phyloP scores from a whole-genome alignment of 2,329 filamentous ascomycete genomes.

The Pyrenophora seminiperda region DNA sequence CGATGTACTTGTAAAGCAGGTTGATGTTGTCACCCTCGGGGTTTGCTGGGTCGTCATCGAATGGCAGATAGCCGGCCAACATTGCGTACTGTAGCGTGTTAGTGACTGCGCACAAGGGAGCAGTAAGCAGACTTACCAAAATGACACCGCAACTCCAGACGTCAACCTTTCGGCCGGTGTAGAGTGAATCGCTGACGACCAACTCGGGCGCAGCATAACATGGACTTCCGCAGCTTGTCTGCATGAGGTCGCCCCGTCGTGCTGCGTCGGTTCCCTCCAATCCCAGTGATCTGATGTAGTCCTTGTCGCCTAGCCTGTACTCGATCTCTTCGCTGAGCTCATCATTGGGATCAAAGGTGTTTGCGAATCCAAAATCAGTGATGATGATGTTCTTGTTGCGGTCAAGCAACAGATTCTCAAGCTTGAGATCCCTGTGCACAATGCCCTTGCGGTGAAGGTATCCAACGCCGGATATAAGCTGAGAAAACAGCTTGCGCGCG shows the following conservation, averaged over 20 bases:
- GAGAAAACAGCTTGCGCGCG: constrained; percentile 88
- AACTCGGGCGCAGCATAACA: constrained; percentile 97
- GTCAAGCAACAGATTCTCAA: constrained; percentile 93
- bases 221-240: constrained; percentile 96
- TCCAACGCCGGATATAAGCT: constrained; percentile 93
- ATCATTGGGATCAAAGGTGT: constrained; percentile 89
- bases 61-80: constrained; percentile 95
- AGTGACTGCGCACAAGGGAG: constrained; percentile 11
- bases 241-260: constrained; percentile 93
- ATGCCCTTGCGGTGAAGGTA: constrained; percentile 99
- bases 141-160: constrained; percentile 99
- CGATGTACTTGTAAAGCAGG: constrained; percentile 98
- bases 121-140: constrained; percentile 67
- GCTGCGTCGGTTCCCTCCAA: constrained; percentile 79
- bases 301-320: constrained; percentile 81
- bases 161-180: constrained; percentile 96
- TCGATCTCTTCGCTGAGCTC: constrained; percentile 91
- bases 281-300: constrained; percentile 84
- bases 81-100: constrained; percentile 79
- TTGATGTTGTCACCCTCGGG: constrained; percentile 99
- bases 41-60: constrained; percentile 97
- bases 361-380: constrained; percentile 98
- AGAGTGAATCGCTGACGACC: constrained; percentile 95
- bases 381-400: constrained; percentile 99
- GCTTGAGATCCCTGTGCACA: constrained; percentile 93